Percentiles rank a stretch among this genome's conserved stretches.
These are phyloP conservation scores for Ceratobasidium sp. DNA, from an alignment of 1,284 basidiomycete genomes.

Conservation along the genomic window DNA sequence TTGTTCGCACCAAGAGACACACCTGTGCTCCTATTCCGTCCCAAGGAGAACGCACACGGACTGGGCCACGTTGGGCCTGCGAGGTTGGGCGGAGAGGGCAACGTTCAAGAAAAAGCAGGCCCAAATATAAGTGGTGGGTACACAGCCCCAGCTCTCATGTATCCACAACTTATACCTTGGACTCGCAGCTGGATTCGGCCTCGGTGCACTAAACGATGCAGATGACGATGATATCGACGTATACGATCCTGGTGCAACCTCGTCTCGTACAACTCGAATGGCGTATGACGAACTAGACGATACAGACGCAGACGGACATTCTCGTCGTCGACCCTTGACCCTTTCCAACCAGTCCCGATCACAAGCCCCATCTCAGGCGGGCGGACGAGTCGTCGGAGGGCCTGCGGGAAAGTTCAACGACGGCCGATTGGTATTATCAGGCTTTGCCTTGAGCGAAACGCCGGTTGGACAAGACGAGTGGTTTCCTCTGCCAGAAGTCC, in stretches of 20 bases:
- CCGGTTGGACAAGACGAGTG: slow-evolving; percentile 76
- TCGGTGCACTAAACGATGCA: slow-evolving; percentile 85
- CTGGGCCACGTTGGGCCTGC: slow-evolving; percentile 73
- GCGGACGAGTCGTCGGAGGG: slow-evolving; percentile 40
- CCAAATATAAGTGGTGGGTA: slow-evolving; percentile 67
- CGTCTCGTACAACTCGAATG: slow-evolving; percentile 50
- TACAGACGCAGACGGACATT: slow-evolving; percentile 60
- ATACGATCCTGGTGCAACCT: slow-evolving; percentile 61
- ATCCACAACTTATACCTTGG: slow-evolving; percentile 5
- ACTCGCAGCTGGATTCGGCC: slow-evolving; percentile 74
- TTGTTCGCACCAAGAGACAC: slow-evolving; percentile 86
- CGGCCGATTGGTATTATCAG: slow-evolving; percentile 73
- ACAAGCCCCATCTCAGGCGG: background rate
- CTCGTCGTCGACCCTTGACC: slow-evolving; percentile 21
- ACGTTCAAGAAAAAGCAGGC: slow-evolving; percentile 50
- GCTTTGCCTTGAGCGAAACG: slow-evolving; percentile 75
- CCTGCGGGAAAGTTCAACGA: slow-evolving; percentile 66
- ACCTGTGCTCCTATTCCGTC: slow-evolving; percentile 64
- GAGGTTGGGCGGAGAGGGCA: slow-evolving; percentile 48
- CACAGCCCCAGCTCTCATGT: background rate
- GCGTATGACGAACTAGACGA: slow-evolving; percentile 74
- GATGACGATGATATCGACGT: slow-evolving; percentile 90
- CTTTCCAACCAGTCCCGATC: slow-evolving; percentile 4
- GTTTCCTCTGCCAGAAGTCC: slow-evolving; percentile 79
- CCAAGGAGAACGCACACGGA: slow-evolving; percentile 80